Base-by-base conservation (phyloP, 495 filamentous ascomycete species). In the Lasiosphaeria ovina region DNA sequence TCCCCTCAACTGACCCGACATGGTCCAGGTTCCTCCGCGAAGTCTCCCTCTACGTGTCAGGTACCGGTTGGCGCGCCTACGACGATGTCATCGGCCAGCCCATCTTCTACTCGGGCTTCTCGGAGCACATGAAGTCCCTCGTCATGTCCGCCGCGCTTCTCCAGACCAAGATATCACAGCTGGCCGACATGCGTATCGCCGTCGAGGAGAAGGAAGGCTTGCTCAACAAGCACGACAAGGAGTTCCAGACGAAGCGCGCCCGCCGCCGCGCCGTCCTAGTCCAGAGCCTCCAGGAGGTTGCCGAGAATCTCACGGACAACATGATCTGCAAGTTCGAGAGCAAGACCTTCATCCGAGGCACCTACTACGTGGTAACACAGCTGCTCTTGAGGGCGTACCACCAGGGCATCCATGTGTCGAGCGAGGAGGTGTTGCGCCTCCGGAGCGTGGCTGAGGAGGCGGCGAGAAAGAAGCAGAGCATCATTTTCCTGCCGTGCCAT, bases 281-380 rank as follows among this genome's bases (percentile, higher is more conserved):
- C 57, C 70, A 76, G 35, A 71, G 79, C 40, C 70, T 86, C 36
- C 78, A 82, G 52, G 87, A 96, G 66, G 91, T 94, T 3, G 89
- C 90, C 32, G 88, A 94, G 60, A 83, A 85, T 49, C 85, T 93
- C 80, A 89, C 91, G 59, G 90, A 96, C 66, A 86, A 88, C 51
- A 98, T 98, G 94, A 97, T 98, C 57, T 97, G 94, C 83, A 98
- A 98, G 74, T 93, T 97, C 78, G 94, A 98, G 76, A 95, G 89
- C 76, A 96, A 93, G 70, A 78, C 82, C 33, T 97, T 98, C 66
- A 97, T 98, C 64, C 77, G 94, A 32, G 84, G 88, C 14, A 93
- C 94, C 54, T 98, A 98, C 71, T 98, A 96, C 74, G 63, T 96
- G 51, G 81, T 81, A 62, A 93, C 92, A 8, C 93, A 98, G 72